phyloP scores from a whole-genome alignment of 106 monocot genomes.

The Hemerocallis citrina region DNA sequence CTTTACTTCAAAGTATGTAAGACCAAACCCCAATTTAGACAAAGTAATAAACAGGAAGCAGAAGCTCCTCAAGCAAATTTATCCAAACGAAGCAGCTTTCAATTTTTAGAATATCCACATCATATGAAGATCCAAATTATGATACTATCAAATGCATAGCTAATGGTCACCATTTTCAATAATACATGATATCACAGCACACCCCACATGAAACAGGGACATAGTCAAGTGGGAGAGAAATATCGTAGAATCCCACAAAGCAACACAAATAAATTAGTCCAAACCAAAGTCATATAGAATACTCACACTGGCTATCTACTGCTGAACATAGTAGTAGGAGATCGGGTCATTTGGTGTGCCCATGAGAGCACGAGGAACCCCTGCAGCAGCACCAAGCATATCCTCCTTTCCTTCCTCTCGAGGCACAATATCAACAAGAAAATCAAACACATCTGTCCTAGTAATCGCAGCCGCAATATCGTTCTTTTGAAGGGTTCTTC shows the following conservation, averaged over 20 bases:
- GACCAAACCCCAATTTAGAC: not conserved
- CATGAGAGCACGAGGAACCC: not conserved
- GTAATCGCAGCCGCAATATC: constrained; percentile 48
- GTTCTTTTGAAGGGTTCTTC: constrained; percentile 40
- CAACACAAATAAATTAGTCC: not conserved
- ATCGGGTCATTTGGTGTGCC: not conserved
- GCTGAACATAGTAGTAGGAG: not conserved
- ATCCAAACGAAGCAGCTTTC: not conserved
- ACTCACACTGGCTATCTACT: not conserved
- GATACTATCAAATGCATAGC: not conserved
- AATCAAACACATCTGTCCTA: constrained; percentile 37
- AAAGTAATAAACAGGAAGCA: not conserved
- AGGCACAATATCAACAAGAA: constrained; percentile 43
- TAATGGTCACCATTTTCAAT: not conserved
- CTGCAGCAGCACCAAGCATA: not conserved
- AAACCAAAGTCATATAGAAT: not conserved
- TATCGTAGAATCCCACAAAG: not conserved
- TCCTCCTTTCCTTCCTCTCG: constrained; percentile 35
- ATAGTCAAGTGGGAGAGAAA: not conserved
- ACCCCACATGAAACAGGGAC: not conserved
- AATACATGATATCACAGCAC: not conserved
- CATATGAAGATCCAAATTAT: too few species aligned
- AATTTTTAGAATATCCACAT: not conserved
- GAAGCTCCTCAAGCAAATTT: not conserved
- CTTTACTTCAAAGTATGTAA: too few species aligned